These are phyloP conservation scores for Fusarium chaquense DNA, from an alignment of 2,329 filamentous ascomycete genomes.

Conservation along the genomic window DNA sequence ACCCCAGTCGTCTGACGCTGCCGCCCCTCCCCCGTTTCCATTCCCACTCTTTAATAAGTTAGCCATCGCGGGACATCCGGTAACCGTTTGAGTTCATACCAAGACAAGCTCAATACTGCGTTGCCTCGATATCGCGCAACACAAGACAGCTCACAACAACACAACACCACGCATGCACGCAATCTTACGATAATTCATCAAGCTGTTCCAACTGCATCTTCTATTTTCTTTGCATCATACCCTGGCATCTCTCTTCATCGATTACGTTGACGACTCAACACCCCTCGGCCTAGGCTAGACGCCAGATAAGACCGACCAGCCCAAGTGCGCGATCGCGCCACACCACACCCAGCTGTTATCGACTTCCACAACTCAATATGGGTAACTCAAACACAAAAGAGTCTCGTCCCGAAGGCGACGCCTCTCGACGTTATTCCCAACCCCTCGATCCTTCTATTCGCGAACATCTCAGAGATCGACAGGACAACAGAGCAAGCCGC, in stretches of 20 bases:
- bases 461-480: conserved; percentile 40
- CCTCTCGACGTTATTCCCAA: conserved; percentile 39
- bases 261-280: conserved; percentile 13
- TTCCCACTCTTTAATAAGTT: neutral
- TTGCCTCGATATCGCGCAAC: conserved; percentile 28
- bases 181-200: neutral
- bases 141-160: neutral
- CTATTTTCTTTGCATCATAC: neutral
- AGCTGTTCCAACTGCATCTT: conserved; percentile 1
- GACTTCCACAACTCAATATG: conserved; percentile 47
- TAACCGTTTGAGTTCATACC: conserved; percentile 23
- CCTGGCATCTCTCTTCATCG: neutral
- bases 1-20: conserved; percentile 47
- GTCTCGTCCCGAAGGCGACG: conserved; percentile 50
- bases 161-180: neutral
- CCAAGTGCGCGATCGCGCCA: conserved; percentile 37
- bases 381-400: conserved; percentile 58
- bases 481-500: conserved; percentile 41
- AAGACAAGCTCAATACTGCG: conserved; percentile 24
- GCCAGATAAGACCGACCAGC: conserved; percentile 20
- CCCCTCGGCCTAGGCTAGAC: conserved; percentile 5
- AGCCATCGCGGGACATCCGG: conserved; percentile 42
- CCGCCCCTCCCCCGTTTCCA: conserved; percentile 31
- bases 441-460: conserved; percentile 44
- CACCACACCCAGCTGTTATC: conserved; percentile 17